A percentile compares a stretch with the other conserved stretches of the same genome.
phyloP scores from a whole-genome alignment of 768 basidiomycete species.

The Rhizopogon rudus region DNA sequence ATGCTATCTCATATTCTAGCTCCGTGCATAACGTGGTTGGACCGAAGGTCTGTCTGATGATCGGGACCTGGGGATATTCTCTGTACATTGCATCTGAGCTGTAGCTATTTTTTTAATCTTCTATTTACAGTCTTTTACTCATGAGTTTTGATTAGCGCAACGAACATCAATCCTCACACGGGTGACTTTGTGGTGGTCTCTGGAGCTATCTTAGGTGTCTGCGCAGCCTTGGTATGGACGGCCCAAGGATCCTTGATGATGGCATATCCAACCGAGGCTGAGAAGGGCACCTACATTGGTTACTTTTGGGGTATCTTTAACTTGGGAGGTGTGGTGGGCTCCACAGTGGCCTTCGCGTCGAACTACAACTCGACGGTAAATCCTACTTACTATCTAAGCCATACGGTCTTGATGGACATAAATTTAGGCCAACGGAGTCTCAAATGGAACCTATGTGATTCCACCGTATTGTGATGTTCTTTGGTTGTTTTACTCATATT shows the following conservation, averaged over 20 bases:
- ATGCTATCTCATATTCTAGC: slow-evolving; percentile 27
- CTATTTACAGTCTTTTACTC: neutral
- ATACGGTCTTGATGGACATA: neutral
- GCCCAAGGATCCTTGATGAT: slow-evolving; percentile 85
- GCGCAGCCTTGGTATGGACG: slow-evolving; percentile 72
- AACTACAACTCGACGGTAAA: slow-evolving; percentile 61
- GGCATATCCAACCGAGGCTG: slow-evolving; percentile 73
- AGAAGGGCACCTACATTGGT: slow-evolving; percentile 74
- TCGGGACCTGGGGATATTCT: slow-evolving; percentile 74
- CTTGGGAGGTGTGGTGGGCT: slow-evolving; percentile 73
- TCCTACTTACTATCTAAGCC: slow-evolving; percentile 1
- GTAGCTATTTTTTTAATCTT: slow-evolving; percentile 34
- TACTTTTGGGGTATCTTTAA: slow-evolving; percentile 88
- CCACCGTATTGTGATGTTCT: neutral
- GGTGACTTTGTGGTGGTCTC: slow-evolving; percentile 63
- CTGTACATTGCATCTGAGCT: slow-evolving; percentile 72
- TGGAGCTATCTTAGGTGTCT: slow-evolving; percentile 70
- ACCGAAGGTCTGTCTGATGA: slow-evolving; percentile 62
- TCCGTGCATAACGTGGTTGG: slow-evolving; percentile 81
- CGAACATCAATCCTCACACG: slow-evolving; percentile 64
- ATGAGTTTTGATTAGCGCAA: slow-evolving; percentile 36
- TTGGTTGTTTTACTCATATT: slow-evolving; percentile 3
- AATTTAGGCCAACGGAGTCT: slow-evolving; percentile 39
- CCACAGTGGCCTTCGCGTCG: slow-evolving; percentile 66
- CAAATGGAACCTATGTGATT: slow-evolving; percentile 68